These are phyloP conservation scores for Fusarium decemcellulare DNA, from an alignment of 2,329 filamentous ascomycete genomes.

Conservation along the genomic window DNA sequence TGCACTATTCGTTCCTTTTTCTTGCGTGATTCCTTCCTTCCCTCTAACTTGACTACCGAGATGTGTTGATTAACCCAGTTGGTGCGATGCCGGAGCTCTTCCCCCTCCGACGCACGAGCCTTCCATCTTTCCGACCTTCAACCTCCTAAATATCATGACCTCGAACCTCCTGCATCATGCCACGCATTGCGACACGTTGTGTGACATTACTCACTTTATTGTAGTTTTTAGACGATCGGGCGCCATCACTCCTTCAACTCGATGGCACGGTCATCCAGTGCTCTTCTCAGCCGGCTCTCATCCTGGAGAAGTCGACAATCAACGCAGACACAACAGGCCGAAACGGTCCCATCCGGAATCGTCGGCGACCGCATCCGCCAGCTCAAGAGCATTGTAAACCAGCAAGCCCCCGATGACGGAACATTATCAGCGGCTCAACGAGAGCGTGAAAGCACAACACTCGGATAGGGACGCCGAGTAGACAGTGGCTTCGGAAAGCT, in stretches of 20 bases:
- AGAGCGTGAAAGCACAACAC: constrained; percentile 44
- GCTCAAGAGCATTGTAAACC: constrained; percentile 42
- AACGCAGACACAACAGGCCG: constrained; percentile 22
- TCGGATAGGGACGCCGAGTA: constrained; percentile 48
- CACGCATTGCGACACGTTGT: constrained; percentile 15
- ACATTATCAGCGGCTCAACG: constrained; percentile 27
- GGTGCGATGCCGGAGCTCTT: constrained; percentile 27
- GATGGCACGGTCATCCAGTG: constrained; percentile 31
- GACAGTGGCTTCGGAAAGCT: constrained; percentile 44
- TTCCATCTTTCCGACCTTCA: constrained; percentile 22
- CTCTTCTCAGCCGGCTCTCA: constrained; percentile 14
- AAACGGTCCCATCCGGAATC: constrained; percentile 45
- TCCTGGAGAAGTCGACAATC: constrained; percentile 11
- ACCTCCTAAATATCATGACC: constrained; percentile 2
- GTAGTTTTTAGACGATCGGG: constrained; percentile 7
- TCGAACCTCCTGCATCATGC: constrained; percentile 20
- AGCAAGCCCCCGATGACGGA: constrained; percentile 17
- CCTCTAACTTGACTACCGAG: neutral
- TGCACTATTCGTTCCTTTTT: constrained; percentile 29
- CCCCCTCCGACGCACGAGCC: constrained; percentile 7
- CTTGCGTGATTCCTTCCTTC: constrained; percentile 38
- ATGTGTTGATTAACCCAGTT: constrained; percentile 12
- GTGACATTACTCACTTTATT: constrained; percentile 21
- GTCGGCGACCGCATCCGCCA: constrained; percentile 49
- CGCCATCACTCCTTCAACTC: constrained; percentile 8